phyloP scores from a whole-genome alignment of 306 rosid genomes.

The Alnus rubra region DNA sequence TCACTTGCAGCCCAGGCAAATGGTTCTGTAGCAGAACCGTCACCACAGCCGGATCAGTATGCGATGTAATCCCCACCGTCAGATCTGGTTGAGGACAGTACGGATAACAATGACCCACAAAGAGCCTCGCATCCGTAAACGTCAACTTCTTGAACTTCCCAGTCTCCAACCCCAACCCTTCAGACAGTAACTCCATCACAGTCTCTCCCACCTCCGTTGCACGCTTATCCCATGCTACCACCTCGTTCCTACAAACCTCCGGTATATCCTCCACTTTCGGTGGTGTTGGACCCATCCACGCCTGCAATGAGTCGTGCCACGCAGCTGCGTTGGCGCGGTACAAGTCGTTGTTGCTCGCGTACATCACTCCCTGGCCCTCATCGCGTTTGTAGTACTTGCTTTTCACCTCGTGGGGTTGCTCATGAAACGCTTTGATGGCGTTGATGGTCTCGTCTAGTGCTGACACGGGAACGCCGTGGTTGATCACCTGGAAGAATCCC shows the following conservation, averaged over 20 bases:
- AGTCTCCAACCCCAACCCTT: slow-evolving; percentile 41
- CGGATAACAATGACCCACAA: slow-evolving; percentile 34
- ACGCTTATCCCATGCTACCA: slow-evolving; percentile 28
- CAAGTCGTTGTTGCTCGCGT: slow-evolving; percentile 37
- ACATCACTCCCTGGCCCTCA: slow-evolving; percentile 35
- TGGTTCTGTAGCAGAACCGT: slow-evolving; percentile 36
- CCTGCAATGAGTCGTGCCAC: slow-evolving; percentile 45
- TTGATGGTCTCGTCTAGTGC: slow-evolving; percentile 25
- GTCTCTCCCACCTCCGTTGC: slow-evolving; percentile 29
- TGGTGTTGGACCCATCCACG: slow-evolving; percentile 25
- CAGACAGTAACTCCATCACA: slow-evolving; percentile 44
- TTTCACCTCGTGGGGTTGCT: slow-evolving; percentile 32
- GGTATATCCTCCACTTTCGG: slow-evolving; percentile 25
- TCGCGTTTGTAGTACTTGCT: slow-evolving; percentile 40
- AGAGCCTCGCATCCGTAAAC: slow-evolving; percentile 6
- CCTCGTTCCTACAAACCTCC: slow-evolving; percentile 27
- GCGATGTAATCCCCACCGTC: slow-evolving; percentile 31
- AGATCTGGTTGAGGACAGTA: slow-evolving; percentile 45
- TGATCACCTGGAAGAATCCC: slow-evolving; percentile 58
- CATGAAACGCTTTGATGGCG: slow-evolving; percentile 40
- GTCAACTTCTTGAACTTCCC: slow-evolving; percentile 35
- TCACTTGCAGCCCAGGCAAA: slow-evolving; percentile 41
- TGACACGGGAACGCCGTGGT: slow-evolving; percentile 34
- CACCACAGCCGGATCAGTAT: slow-evolving; percentile 32
- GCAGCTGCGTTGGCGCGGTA: slow-evolving; percentile 33